Percentiles rank a stretch among this genome's conserved stretches.
Conservation (phyloP, 192 early-diverging fungal genomes). For the Lobulomyces angularis region DNA sequence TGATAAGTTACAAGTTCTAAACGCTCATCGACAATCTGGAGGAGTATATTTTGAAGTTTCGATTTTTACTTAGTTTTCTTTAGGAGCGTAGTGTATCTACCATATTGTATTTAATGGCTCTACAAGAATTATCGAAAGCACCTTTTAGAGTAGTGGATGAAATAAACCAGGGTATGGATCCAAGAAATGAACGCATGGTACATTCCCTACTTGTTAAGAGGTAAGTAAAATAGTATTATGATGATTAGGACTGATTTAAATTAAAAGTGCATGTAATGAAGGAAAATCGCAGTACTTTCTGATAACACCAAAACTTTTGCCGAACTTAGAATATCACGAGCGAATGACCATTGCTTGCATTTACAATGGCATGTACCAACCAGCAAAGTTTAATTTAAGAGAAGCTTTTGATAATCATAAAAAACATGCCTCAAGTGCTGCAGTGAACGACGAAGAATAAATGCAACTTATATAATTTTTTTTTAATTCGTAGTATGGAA, state of each 20-base stretch:
- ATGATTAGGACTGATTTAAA: constrained; percentile 1
- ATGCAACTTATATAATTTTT: no score
- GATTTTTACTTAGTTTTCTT: constrained; percentile 1
- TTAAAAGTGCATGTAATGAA: neutral
- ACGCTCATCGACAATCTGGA: constrained; percentile 84
- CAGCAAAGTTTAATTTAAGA: no score
- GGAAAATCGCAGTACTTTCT: constrained; percentile 61
- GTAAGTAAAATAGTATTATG: constrained; percentile 3
- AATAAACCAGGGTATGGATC: constrained; percentile 99
- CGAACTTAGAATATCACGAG: constrained; percentile 80
- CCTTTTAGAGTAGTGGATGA: constrained; percentile 99
- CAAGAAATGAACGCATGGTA: constrained; percentile 88
- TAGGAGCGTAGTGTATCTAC: constrained; percentile 91
- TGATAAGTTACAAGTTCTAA: constrained; percentile 73
- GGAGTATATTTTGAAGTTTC: constrained; percentile 40
- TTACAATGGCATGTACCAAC: constrained; percentile 87
- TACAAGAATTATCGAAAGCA: constrained; percentile 72
- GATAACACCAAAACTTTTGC: constrained; percentile 97
- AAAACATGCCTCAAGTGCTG: neutral
- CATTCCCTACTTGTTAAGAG: constrained; percentile 52
- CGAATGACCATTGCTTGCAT: constrained; percentile 85
- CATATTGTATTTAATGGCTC: constrained; percentile 86
- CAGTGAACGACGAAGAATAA: neutral
- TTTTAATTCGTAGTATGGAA: no score
- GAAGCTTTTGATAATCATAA: neutral